Evolutionary conservation across 805 yeast genomes (phyloP).

Genomic region (Myxozyma udenii): DNA sequence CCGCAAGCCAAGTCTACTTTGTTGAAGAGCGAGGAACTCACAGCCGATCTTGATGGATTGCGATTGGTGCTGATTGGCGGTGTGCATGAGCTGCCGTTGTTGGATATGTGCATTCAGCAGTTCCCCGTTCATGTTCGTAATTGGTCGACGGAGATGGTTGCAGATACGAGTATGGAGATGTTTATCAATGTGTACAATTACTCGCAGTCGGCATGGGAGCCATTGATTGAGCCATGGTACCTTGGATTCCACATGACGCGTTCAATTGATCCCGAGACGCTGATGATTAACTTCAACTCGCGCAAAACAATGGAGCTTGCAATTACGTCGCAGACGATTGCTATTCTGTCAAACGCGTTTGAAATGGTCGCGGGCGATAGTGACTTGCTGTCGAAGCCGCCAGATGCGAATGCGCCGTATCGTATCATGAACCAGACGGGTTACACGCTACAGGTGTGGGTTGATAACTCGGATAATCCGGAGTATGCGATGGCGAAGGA

Average conservation of each 20-base stretch:
- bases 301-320: slow-evolving; percentile 75
- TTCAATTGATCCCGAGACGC: slow-evolving; percentile 44
- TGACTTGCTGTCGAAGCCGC: slow-evolving; percentile 47
- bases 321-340: slow-evolving; percentile 76
- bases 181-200: slow-evolving; percentile 78
- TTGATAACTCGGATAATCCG: slow-evolving; percentile 46
- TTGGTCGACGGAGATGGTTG: slow-evolving; percentile 83
- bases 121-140: slow-evolving; percentile 66
- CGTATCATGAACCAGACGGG: slow-evolving; percentile 82
- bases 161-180: slow-evolving; percentile 62
- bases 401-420: slow-evolving; percentile 83
- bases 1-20: slow-evolving; percentile 38
- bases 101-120: slow-evolving; percentile 71
- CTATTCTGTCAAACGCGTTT: slow-evolving; percentile 63
- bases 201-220: slow-evolving; percentile 92
- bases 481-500: slow-evolving; percentile 33
- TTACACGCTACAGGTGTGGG: slow-evolving; percentile 74
- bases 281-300: slow-evolving; percentile 67
- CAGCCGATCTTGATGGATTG: slow-evolving; percentile 66
- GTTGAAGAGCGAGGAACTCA: slow-evolving; percentile 65
- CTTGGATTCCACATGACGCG: slow-evolving; percentile 51
- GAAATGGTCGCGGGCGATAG: slow-evolving; percentile 31
- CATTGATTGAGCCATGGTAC: slow-evolving; percentile 84
- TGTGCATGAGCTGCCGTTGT: slow-evolving; percentile 82
- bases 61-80: slow-evolving; percentile 84